Evolutionary conservation across 345 rosid genomes (phyloP), one percentile per base, ranked within the genome.

Genomic region (Leavenworthia alabamica): DNA sequence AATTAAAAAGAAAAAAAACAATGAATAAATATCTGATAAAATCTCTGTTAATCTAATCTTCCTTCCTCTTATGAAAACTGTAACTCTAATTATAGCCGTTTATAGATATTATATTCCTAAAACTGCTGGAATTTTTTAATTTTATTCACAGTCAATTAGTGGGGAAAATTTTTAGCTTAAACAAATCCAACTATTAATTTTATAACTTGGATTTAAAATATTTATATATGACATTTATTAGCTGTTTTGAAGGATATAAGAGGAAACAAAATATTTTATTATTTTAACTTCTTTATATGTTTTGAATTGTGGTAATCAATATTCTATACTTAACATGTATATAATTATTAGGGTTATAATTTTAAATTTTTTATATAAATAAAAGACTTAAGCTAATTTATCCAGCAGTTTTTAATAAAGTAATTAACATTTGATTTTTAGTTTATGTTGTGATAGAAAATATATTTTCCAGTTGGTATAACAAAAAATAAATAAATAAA

Each of bases 71-170:
- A 26, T 37, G 54, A 62, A 70, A 52, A 59, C 74, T 65, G 70
- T 64, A 64, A 71, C 76, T 75, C 63, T 72, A 76, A 81, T 82
- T 73, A 80, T 79, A 83, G 96, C 89, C 87, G 87, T 71, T 71
- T 71, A 65, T 49, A 64, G 47, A 60, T 41, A 56, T 64, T 56
- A 42, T 60, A 53, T 39, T 42, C 53, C 31, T 14, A 11, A 62
- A 54, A 62, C 68, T 62, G 68, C 63, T 61, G 57, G 36, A 22
- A 22, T 24, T 60, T 29, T 42, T 44, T 44, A 6, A 8, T 31
- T 48, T 17, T 47, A 17, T 39, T 14, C n/a, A 7, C 53, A 19
- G 26, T 19, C 28, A 35, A 68, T 29, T 42, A 42, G 15, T 16
- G 43, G 4, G 12, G 14, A 4, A 13, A 22, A 46, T 19, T 14